Evolutionary conservation across 192 early-diverging fungal species (phyloP).

Genomic region (Cladochytrium replicatum): DNA sequence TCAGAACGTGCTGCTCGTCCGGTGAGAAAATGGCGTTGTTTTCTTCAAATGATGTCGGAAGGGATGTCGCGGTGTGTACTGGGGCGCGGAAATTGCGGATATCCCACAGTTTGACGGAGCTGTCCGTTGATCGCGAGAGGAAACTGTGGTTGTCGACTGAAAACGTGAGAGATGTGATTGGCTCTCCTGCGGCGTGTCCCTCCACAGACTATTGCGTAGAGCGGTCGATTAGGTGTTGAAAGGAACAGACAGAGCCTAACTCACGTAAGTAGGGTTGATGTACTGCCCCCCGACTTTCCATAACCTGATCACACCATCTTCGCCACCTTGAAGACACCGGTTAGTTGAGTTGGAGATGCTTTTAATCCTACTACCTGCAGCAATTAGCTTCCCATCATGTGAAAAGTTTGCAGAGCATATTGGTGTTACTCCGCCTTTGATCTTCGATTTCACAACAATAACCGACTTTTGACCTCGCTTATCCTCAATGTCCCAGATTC

Average conservation of each 20-base stretch:
- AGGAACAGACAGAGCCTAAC: constrained; percentile 1
- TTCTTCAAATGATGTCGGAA: constrained; percentile 61
- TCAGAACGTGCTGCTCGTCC: constrained; percentile 65
- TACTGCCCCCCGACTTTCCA: constrained; percentile 62
- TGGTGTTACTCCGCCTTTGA: constrained; percentile 54
- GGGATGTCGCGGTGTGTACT: constrained; percentile 36
- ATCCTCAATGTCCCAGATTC: constrained; percentile 74
- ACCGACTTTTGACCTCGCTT: constrained; percentile 63
- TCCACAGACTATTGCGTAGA: neutral
- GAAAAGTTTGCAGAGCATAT: constrained; percentile 66
- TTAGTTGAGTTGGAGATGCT: neutral
- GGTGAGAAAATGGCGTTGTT: constrained; percentile 78
- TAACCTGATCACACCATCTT: constrained; percentile 67
- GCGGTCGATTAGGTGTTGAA: neutral
- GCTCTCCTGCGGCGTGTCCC: constrained; percentile 59
- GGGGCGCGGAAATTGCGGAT: constrained; percentile 62
- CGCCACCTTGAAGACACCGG: constrained; percentile 33
- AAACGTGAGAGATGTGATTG: constrained; percentile 61
- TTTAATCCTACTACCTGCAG: constrained; percentile 29
- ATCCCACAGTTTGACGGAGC: constrained; percentile 93
- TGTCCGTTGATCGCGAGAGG: constrained; percentile 71
- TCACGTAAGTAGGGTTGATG: constrained; percentile 54
- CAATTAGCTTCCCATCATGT: constrained; percentile 57
- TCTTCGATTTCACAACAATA: constrained; percentile 63
- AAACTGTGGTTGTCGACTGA: constrained; percentile 55